Base-by-base conservation (phyloP, 495 filamentous ascomycete genomes). In the Penicillium cataractarum region DNA sequence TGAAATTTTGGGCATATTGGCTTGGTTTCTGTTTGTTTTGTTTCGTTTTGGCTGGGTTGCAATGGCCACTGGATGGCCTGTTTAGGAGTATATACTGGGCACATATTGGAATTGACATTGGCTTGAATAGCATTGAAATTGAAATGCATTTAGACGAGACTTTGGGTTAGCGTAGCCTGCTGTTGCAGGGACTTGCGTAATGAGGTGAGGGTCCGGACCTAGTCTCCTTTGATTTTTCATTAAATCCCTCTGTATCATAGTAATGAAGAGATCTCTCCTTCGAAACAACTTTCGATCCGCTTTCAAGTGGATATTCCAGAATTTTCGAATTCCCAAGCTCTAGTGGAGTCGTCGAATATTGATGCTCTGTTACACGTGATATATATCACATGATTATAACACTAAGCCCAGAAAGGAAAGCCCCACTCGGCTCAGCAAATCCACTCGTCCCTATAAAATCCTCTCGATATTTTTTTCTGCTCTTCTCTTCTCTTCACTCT, bases 371-470 rank as follows among this genome's bases (percentile, higher is more conserved):
- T 44, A 9, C 42, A 46, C 19, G 42, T 46, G 42, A 46, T 31
- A 3, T 3, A 31, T 31, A 31, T 31, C 29, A 31, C 29, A 31
- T 31, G 29, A 31, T 7, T 7, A 31, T 6, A 12, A 32, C 0
- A n/a, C 49, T 52, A 52, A 22, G 0, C 49, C 4, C 1, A n/a
- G 32, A 32, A 12, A 32, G 49, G 27, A 17, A 3, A 29, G 49
- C 24, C 49, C 49, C 49, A 52, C 49, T 32, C 49, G 0, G 49
- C 73, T 55, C 59, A 71, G 75, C 74, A 75, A 74, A 72, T 71
- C 56, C 69, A 57, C 63, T 70, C 63, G 64, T 2, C 12, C 70
- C 66, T 78, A 79, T 79, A 78, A 77, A 79, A 72, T 51, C 49
- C 60, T 32, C 37, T 54, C 66, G 59, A 57, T 68, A 73, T 68